These are phyloP conservation scores for Chaetomidium leptoderma DNA, from an alignment of 495 filamentous ascomycete species.

Conservation along the genomic window DNA sequence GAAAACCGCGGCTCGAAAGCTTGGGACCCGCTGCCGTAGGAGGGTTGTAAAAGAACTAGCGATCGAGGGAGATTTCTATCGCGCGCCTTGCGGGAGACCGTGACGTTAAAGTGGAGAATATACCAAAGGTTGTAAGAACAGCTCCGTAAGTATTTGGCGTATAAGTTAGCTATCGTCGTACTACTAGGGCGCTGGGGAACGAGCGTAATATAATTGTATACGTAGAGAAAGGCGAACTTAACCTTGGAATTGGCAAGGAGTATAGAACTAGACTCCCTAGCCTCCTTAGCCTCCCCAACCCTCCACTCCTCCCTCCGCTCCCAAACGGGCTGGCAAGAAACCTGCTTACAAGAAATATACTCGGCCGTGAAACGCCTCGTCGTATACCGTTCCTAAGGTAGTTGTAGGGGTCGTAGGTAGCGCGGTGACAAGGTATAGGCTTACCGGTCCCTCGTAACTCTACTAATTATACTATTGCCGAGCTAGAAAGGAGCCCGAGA, in stretches of 20 bases:
- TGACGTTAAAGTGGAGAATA: conserved; percentile 17
- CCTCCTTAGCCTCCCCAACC: conserved; percentile 5
- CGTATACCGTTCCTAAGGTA: neutral
- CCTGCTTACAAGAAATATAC: conserved; percentile 7
- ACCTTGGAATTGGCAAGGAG: conserved; percentile 18
- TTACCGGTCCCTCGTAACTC: too few relatives aligned
- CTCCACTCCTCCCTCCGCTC: conserved; percentile 14
- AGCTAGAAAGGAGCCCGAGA: too few relatives aligned
- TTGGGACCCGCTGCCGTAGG: conserved; percentile 8
- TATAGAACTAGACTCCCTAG: neutral
- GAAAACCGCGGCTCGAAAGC: conserved; percentile 15
- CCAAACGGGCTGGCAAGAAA: conserved; percentile 10
- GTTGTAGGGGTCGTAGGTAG: conserved; percentile 6
- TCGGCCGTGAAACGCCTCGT: conserved; percentile 14
- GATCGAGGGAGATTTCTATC: conserved; percentile 16
- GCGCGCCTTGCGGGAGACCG: too few relatives aligned
- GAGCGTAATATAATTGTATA: conserved; percentile 22
- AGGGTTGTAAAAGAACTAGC: conserved; percentile 23
- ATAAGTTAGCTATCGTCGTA: conserved; percentile 16
- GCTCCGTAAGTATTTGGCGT: conserved; percentile 18
- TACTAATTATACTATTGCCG: too few relatives aligned
- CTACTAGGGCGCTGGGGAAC: conserved; percentile 17
- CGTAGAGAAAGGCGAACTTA: conserved; percentile 19
- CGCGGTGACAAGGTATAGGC: conserved; percentile 16
- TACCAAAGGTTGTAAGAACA: conserved; percentile 15